These are phyloP conservation scores for Plasmodium vivax DNA, from an alignment of 169 alveolate genomes.

Conservation along the genomic window DNA sequence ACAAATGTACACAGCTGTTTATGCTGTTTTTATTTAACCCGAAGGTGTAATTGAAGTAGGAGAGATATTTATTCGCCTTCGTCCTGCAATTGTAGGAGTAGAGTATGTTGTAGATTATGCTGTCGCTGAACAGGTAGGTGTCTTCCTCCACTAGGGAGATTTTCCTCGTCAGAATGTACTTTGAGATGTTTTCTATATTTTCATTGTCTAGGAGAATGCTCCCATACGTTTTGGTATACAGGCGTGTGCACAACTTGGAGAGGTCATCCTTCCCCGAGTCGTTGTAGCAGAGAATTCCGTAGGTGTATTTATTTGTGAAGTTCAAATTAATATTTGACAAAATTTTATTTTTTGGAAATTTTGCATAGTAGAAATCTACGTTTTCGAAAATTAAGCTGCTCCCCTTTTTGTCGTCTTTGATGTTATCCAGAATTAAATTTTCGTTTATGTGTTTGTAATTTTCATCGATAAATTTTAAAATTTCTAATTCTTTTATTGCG, in stretches of 20 bases:
- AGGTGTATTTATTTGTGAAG: constrained; percentile 29
- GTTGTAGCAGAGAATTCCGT: constrained; percentile 57
- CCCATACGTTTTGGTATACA: constrained; percentile 50
- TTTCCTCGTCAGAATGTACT: constrained; percentile 60
- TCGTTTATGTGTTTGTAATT: constrained; percentile 61
- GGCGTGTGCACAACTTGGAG: constrained; percentile 31
- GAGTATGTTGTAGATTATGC: constrained; percentile 42
- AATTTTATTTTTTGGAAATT: constrained; percentile 70
- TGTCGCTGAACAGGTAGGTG: constrained; percentile 39
- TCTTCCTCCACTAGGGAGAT: constrained; percentile 65
- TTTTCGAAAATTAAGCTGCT: constrained; percentile 54
- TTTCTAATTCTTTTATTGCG: constrained; percentile 66
- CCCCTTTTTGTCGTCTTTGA: constrained; percentile 52
- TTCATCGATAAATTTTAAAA: constrained; percentile 55
- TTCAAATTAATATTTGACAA: constrained; percentile 58
- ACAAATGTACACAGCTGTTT: constrained; percentile 50
- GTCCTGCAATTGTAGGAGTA: constrained; percentile 43
- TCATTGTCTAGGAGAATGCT: constrained; percentile 52
- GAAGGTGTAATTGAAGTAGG: constrained; percentile 26
- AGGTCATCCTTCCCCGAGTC: constrained; percentile 45
- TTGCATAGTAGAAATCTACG: constrained; percentile 62
- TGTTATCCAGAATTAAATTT: constrained; percentile 57
- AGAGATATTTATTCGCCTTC: constrained; percentile 15
- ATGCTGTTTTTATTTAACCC: constrained; percentile 22
- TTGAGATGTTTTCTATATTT: constrained; percentile 49